Conservation (phyloP, 257 asterid species). For the Solanum chilense region DNA sequence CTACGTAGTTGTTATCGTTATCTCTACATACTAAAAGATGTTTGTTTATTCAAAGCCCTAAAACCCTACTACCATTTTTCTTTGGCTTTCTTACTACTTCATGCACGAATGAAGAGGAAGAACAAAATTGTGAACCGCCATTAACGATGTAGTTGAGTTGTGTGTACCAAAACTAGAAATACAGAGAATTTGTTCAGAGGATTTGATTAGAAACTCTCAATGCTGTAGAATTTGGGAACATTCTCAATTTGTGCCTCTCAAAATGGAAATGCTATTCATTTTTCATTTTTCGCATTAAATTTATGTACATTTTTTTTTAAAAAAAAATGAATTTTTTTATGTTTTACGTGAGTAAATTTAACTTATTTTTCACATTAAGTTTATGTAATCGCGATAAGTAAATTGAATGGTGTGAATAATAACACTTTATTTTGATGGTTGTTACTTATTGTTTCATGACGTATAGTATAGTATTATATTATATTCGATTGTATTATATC, state of each 20-base stretch:
- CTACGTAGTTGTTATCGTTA: neutral
- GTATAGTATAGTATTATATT: too few relatives aligned
- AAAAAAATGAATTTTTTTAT: too few relatives aligned
- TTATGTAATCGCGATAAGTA: rapidly evolving
- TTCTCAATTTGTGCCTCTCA: neutral
- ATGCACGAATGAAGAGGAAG: neutral
- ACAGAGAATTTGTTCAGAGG: neutral
- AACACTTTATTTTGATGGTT: neutral
- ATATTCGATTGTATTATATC: too few relatives aligned
- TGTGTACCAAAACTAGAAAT: neutral
- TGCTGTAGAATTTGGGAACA: neutral
- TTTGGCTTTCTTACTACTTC: neutral
- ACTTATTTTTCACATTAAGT: rapidly evolving
- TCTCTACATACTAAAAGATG: neutral
- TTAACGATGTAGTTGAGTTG: neutral
- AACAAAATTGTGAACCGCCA: neutral
- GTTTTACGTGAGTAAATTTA: neutral
- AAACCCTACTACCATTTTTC: neutral
- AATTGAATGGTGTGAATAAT: rapidly evolving
- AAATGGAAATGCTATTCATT: neutral
- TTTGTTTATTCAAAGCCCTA: neutral
- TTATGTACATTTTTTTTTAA: too few relatives aligned
- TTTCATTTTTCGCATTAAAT: too few relatives aligned
- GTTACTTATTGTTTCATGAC: neutral
- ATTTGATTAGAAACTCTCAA: neutral